Conservation (phyloP, 768 basidiomycete genomes). For the Boletus rufocinnamomeus region DNA sequence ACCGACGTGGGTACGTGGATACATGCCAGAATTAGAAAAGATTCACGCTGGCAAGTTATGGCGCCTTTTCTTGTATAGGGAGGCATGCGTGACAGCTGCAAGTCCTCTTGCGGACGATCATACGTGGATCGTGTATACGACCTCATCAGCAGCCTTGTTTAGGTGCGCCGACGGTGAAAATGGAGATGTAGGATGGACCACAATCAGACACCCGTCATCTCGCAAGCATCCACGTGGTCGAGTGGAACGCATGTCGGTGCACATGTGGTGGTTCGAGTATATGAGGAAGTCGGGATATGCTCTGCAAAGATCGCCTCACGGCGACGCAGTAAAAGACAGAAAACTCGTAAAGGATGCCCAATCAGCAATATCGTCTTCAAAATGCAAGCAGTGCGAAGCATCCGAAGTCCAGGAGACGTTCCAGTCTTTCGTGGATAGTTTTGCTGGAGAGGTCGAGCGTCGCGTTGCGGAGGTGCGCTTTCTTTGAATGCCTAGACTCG, state of each 20-base stretch:
- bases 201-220: conserved; percentile 3
- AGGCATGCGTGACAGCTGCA: conserved; percentile 1
- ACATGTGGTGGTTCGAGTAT: conserved; percentile 20
- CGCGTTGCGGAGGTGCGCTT: conserved; percentile 10
- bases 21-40: conserved; percentile 16
- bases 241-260: neutral
- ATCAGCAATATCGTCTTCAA: conserved; percentile 5
- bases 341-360: neutral
- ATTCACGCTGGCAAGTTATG: conserved; percentile 9
- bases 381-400: neutral
- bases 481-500: neutral
- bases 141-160: neutral
- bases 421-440: conserved; percentile 10
- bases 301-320: conserved; percentile 2
- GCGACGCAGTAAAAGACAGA: conserved; percentile 3
- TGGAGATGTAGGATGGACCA: neutral
- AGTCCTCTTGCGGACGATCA: conserved; percentile 6
- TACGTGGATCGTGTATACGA: conserved; percentile 4
- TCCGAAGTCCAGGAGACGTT: neutral
- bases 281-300: conserved; percentile 13
- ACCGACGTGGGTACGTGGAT: neutral
- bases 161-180: neutral
- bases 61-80: conserved; percentile 14
- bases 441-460: conserved; percentile 10
- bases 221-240: conserved; percentile 4